Base-by-base conservation (phyloP, 352 stramenopile genomes). In the Pythium vanterpoolii region DNA sequence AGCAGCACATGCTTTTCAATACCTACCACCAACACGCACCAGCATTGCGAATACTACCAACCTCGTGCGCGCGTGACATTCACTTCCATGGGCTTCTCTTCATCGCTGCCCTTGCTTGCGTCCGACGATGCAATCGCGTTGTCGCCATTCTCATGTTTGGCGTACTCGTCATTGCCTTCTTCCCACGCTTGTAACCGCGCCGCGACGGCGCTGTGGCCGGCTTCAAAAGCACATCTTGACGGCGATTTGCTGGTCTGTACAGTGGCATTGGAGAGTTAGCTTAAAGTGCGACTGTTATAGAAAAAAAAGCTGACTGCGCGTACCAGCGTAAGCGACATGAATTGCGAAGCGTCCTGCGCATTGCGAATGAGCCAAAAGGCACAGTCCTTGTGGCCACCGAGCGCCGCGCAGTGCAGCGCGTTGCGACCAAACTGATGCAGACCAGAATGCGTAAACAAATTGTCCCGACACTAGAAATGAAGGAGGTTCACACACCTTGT, bases 101-200 rank as follows among this genome's bases (percentile, higher is more conserved):
- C 78, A 52, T 86, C 79, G 26, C 57, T 59, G 28, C 23, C 58
- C 21, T 60, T 58, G 43, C 33, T 74, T 9, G 68, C 66, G 33
- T 90, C 78, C 2, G 28, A 14, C 0, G 46, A 31, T 8, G 21
- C 5, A 1, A 34, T 31, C 24, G 30, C 16, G 10, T 14, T 39
- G 8, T 67, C 60, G 8, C 48, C 44, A n/a, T 49, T 64, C 19
- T 92, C 84, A 44, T 85, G 76, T 39, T 76, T 87, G 1, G 82
- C 86, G 54, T 92, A 95, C 55, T 95, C 85, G n/a, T 89, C 79
- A n/a, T 93, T 93, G 26, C 81, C 85, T 76, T 93, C 83, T 69
- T 95, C 85, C 85, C 85, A 95, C 4, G 81, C 78, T 66, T 87
- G 62, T 39, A 95, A 62, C 56, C 80, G 83, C 46, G 84, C 84